Evolutionary conservation across 768 basidiomycete genomes (phyloP), one percentile per base, ranked within the genome.

Genomic region (Amylocystis lapponica): DNA sequence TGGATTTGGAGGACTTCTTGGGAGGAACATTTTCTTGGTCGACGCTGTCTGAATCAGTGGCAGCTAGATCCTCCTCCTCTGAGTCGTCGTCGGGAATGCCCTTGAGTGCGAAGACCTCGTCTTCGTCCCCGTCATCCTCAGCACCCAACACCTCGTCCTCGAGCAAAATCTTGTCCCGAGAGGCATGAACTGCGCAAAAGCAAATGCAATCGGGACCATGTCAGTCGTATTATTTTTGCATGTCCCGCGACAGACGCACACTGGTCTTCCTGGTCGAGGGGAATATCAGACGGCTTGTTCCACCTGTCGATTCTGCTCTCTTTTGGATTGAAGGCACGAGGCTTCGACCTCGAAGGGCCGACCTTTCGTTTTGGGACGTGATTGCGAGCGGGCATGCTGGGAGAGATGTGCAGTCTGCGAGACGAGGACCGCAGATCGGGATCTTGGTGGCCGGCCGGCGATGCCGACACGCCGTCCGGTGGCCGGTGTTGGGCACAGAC

Each of bases 71-170:
- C 12, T 74, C 64, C 13, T 66, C 62, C 21, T 63, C 61, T 6
- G 58, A 59, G 20, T 58, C 57, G 13, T 57, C 61, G 22, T 57
- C 66, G 9, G 73, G 68, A 46, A 90, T 51, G 17, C 79, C 82
- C 39, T 76, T 72, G 47, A 88, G 59, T 7, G 78, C 76, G 53
- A 93, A 86, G n/a, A 93, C 85, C 58, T 93, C 87, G 20, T 91
- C 85, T 27, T 84, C 84, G 12, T 81, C 79, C 13, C 67, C 78
- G 20, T 66, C 68, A 21, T 79, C 78, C 11, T 79, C 78, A 13
- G 66, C 70, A 17, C 58, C 68, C 2, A 62, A 56, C 25, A 66
- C 59, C 26, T 76, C 72, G n/a, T 74, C 81, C 29, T 88, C 81
- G 5, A 96, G 69, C 4, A 87, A 67, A 46, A 95, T 85, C 56